Evolutionary conservation across 2,329 filamentous ascomycete genomes (phyloP), one percentile per base, ranked within the genome.

Genomic region (Apiospora koreana): DNA sequence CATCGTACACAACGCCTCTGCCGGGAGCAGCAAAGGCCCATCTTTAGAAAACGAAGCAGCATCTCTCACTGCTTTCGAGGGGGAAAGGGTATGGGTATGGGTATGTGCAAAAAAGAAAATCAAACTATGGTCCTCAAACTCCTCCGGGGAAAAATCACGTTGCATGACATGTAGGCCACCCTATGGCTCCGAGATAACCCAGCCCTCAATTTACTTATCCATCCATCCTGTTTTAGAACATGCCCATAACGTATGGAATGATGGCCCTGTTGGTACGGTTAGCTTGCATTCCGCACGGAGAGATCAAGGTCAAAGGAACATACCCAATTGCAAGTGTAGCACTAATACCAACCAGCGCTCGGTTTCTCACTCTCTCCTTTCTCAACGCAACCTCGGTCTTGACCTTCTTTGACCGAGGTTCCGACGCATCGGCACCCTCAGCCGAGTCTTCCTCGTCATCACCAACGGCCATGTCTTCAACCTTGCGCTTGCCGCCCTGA

Each of bases 281-380:
- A 50, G 69, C 64, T 45, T 62, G 54, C 31, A 62, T 62, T 62
- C 54, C 28, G 38, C 31, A 38, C 31, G 3, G 21, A 67, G 38
- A n/a, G 23, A 31, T 31, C 46, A 28, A 82, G 84, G 70, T 43
- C 25, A 65, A 54, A 58, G 38, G 65, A 41, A 92, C 94, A 85
- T 89, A 98, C 96, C 95, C 95, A 81, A 98, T 88, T 70, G 93
- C 94, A 80, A 98, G 87, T 65, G 94, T 96, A 70, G 94, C 94
- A 73, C 92, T 93, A 68, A 98, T 89, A 71, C 96, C 95, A 73
- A 97, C 87, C 72, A 97, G 85, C 65, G 96, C 94, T 78, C 94
- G 90, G 81, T 91, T 94, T 83, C 94, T 92, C 74, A 98, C 94
- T 78, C 91, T 93, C 83, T 97, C 92, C 83, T 94, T 95, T 81